Evolutionary conservation across 1,284 basidiomycete genomes (phyloP).

Genomic region (Ceratobasidium papillatum): DNA sequence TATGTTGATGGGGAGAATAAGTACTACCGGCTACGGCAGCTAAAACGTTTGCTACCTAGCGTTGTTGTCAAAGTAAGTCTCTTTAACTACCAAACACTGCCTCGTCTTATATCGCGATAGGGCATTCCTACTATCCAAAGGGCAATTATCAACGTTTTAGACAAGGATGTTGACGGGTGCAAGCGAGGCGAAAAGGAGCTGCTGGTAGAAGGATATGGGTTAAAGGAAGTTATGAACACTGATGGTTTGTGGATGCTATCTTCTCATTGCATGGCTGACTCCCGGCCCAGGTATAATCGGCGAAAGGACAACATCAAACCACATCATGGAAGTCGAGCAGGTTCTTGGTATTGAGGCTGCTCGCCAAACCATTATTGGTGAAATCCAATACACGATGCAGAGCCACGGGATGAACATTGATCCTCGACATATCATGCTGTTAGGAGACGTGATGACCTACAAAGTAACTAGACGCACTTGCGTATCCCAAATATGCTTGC

Average conservation of each 20-base stretch:
- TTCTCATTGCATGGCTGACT: background rate
- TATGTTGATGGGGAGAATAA: constrained; percentile 87
- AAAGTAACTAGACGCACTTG: constrained; percentile 65
- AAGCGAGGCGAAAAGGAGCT: constrained; percentile 87
- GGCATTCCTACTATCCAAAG: constrained; percentile 86
- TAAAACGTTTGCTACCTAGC: constrained; percentile 81
- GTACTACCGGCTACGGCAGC: constrained; percentile 86
- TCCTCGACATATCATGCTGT: constrained; percentile 97
- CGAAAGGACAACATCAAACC: constrained; percentile 92
- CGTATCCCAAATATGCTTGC: background rate
- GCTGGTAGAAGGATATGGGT: constrained; percentile 96
- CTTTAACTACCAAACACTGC: background rate
- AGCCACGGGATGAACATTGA: constrained; percentile 99
- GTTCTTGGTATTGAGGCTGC: constrained; percentile 99
- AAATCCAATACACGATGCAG: constrained; percentile 98
- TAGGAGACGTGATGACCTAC: constrained; percentile 99
- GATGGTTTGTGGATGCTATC: constrained; percentile 70
- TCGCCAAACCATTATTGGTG: constrained; percentile 92
- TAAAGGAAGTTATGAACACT: constrained; percentile 96
- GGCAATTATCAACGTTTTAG: constrained; percentile 92
- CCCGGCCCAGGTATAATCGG: constrained; percentile 80
- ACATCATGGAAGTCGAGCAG: constrained; percentile 94
- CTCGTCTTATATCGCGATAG: constrained; percentile 52
- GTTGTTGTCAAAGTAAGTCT: constrained; percentile 84
- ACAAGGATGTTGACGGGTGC: constrained; percentile 76